Evolutionary conservation across 306 rosid species (phyloP).

Genomic region (Lotus japonicus): DNA sequence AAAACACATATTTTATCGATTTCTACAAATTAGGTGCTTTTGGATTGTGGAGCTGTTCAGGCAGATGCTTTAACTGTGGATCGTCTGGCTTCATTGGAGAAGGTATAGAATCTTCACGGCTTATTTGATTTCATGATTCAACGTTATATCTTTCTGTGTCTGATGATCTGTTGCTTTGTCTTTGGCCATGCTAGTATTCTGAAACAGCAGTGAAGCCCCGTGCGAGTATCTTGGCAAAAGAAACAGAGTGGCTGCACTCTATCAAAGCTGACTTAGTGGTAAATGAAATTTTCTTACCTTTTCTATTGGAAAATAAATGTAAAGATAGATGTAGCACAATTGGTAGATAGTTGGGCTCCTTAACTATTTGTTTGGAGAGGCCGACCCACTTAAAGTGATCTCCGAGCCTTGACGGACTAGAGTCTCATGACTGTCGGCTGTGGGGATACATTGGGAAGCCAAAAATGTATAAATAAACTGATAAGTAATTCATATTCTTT

Average conservation of each 20-base stretch:
- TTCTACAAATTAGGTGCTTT: constrained; percentile 51
- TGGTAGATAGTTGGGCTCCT: too few relatives aligned
- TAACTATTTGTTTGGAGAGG: too few relatives aligned
- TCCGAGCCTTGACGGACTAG: too few relatives aligned
- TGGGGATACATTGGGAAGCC: too few relatives aligned
- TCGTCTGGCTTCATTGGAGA: constrained; percentile 93
- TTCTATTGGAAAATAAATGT: background rate
- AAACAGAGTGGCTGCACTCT: constrained; percentile 81
- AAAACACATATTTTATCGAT: background rate
- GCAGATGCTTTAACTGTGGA: constrained; percentile 94
- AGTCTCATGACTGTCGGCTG: too few relatives aligned
- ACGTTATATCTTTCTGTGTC: background rate
- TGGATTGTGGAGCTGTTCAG: constrained; percentile 98
- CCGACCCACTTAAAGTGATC: too few relatives aligned
- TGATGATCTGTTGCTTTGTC: constrained; percentile 8
- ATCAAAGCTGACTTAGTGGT: constrained; percentile 95
- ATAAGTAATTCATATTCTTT: background rate
- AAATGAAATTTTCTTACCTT: constrained; percentile 21
- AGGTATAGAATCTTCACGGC: too few relatives aligned
- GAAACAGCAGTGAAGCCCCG: constrained; percentile 93
- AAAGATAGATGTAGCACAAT: too few relatives aligned
- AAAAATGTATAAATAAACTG: background rate
- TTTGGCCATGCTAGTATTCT: constrained; percentile 52
- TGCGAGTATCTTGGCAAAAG: constrained; percentile 55
- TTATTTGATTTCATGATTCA: too few relatives aligned